phyloP scores from a whole-genome alignment of 352 stramenopile species.

The Plasmopara viticola region DNA sequence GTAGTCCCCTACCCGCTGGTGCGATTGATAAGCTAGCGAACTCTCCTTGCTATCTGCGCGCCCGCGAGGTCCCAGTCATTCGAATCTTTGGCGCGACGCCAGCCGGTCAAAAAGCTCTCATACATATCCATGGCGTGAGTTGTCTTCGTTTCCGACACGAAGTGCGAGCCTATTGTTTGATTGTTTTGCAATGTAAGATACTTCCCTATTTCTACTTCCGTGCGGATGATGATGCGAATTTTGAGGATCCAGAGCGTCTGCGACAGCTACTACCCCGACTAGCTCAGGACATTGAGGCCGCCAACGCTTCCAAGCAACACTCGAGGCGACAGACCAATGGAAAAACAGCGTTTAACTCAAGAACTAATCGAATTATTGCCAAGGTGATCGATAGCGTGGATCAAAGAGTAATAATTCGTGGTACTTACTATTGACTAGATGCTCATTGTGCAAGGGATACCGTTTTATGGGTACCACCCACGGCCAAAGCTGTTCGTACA shows the following conservation, averaged over 20 bases:
- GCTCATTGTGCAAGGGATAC: conserved; percentile 77
- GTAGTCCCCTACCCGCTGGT: conserved; percentile 38
- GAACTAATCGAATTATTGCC: conserved; percentile 39
- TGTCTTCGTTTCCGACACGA: background rate
- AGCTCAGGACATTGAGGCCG: conserved; percentile 62
- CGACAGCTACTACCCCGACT: conserved; percentile 54
- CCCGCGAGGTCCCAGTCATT: conserved; percentile 74
- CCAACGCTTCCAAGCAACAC: conserved; percentile 41
- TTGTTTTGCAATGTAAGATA: conserved; percentile 33
- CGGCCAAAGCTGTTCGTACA: conserved; percentile 77
- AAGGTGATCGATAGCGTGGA: conserved; percentile 36
- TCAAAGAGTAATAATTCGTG: too few species aligned
- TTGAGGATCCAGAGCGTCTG: conserved; percentile 62
- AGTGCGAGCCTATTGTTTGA: background rate
- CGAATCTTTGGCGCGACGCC: conserved; percentile 87
- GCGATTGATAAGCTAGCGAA: conserved; percentile 39
- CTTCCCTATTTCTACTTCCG: conserved; percentile 89
- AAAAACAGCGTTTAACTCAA: conserved; percentile 1
- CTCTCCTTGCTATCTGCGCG: conserved; percentile 64
- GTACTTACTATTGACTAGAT: conserved; percentile 34
- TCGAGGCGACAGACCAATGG: conserved; percentile 19
- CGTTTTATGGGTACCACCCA: conserved; percentile 87
- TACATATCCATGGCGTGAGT: conserved; percentile 85
- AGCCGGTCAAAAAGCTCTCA: conserved; percentile 83
- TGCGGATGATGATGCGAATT: conserved; percentile 46